Evolutionary conservation across 805 yeast genomes (phyloP).

Genomic region (Metschnikowia henanensis): DNA sequence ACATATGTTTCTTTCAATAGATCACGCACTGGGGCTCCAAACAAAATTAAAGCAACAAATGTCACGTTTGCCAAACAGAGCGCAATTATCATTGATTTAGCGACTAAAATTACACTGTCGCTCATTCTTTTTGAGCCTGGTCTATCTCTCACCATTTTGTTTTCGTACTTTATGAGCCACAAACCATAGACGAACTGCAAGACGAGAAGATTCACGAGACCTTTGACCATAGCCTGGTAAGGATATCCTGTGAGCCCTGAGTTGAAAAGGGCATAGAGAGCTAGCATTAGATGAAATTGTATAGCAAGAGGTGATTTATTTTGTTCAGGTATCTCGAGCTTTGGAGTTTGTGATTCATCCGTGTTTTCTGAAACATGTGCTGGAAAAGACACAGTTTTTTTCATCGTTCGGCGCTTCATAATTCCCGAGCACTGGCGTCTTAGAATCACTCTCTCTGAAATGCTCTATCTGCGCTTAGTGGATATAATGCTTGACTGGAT

Average conservation of each 20-base stretch:
- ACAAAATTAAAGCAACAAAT: slow-evolving; percentile 49
- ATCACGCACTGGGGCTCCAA: slow-evolving; percentile 79
- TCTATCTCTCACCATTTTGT: neutral
- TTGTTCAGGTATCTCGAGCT: slow-evolving; percentile 9
- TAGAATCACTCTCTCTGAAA: too few relatives aligned
- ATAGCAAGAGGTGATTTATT: slow-evolving; percentile 17
- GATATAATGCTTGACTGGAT: too few relatives aligned
- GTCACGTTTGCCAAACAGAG: slow-evolving; percentile 37
- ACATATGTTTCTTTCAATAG: slow-evolving; percentile 54
- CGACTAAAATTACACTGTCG: slow-evolving; percentile 14
- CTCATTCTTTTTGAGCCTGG: slow-evolving; percentile 5
- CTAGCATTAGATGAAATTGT: slow-evolving; percentile 31
- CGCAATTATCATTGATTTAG: slow-evolving; percentile 24
- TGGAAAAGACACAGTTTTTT: slow-evolving; percentile 19
- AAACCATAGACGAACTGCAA: slow-evolving; percentile 25
- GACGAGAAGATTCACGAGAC: slow-evolving; percentile 25
- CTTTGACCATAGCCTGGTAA: slow-evolving; percentile 23
- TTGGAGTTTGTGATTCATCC: slow-evolving; percentile 1
- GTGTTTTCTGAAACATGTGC: slow-evolving; percentile 5
- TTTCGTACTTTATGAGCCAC: slow-evolving; percentile 4
- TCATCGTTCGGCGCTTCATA: slow-evolving; percentile 13
- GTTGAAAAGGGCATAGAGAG: slow-evolving; percentile 30
- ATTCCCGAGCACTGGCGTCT: neutral
- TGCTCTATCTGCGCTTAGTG: too few relatives aligned
- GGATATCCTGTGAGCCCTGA: slow-evolving; percentile 30